A percentile compares a stretch with the other conserved stretches of the same genome.
Evolutionary conservation across 1,284 basidiomycete genomes (phyloP).

Genomic region (Ceratobasidium papillatum): DNA sequence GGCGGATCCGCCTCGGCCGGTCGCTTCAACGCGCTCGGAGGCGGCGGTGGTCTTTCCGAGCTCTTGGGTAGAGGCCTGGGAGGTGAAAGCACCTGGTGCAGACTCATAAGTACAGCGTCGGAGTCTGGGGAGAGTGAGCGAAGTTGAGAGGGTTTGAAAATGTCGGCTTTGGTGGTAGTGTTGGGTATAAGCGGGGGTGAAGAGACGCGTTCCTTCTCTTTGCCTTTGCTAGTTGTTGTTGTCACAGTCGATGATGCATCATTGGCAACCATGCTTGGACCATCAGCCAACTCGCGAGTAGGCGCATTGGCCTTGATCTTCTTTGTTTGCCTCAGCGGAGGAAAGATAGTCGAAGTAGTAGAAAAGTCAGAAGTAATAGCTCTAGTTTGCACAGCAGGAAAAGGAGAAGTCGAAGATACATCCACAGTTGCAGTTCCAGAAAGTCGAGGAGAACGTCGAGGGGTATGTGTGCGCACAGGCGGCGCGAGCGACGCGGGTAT

Average conservation of each 20-base stretch:
- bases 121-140: slow-evolving; percentile 29
- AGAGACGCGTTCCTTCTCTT: slow-evolving; percentile 23
- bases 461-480: slow-evolving; percentile 25
- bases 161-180: background rate
- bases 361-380: background rate
- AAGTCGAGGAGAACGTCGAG: slow-evolving; percentile 34
- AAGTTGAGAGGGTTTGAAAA: slow-evolving; percentile 6
- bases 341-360: slow-evolving; percentile 8
- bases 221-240: slow-evolving; percentile 28
- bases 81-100: background rate
- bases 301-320: slow-evolving; percentile 31
- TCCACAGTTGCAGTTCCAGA: slow-evolving; percentile 24
- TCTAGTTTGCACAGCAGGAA: slow-evolving; percentile 26
- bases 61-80: background rate
- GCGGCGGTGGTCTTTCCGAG: slow-evolving; percentile 22
- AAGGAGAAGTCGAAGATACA: slow-evolving; percentile 34
- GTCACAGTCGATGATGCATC: background rate
- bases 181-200: slow-evolving; percentile 9
- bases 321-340: slow-evolving; percentile 4
- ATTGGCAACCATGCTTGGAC: slow-evolving; percentile 7
- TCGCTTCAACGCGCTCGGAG: slow-evolving; percentile 30
- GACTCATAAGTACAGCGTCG: slow-evolving; percentile 17
- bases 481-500: slow-evolving; percentile 35
- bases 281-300: background rate
- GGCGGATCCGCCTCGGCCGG: background rate